A percentile compares a stretch with the other conserved stretches of the same genome.
phyloP scores from a whole-genome alignment of 148 eudicot genomes.

The Fagopyrum homotropicum region DNA sequence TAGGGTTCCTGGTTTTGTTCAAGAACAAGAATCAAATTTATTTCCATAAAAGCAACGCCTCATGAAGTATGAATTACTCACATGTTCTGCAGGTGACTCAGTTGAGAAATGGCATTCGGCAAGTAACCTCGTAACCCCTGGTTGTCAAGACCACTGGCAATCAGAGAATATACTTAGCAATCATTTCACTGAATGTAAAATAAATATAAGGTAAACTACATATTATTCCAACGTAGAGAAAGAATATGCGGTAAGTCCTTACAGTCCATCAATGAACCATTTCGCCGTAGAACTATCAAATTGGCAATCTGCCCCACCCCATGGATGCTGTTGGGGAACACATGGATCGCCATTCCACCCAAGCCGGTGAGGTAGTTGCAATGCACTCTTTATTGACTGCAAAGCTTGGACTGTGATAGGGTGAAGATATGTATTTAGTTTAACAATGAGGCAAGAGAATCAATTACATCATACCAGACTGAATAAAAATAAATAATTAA shows the following conservation, averaged over 20 bases:
- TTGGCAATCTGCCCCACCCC: conserved; percentile 94
- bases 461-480: neutral
- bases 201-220: neutral
- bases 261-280: conserved; percentile 98
- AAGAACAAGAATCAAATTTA: neutral
- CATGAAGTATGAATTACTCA: conserved; percentile 34
- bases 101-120: conserved; percentile 61
- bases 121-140: conserved; percentile 90
- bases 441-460: neutral
- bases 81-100: conserved; percentile 85
- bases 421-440: neutral
- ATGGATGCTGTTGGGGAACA: conserved; percentile 96
- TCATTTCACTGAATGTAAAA: neutral
- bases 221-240: neutral
- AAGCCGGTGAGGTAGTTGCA: conserved; percentile 90
- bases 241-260: conserved; percentile 23
- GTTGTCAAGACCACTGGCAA: conserved; percentile 75
- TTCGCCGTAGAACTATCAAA: conserved; percentile 48
- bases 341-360: conserved; percentile 99
- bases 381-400: conserved; percentile 58
- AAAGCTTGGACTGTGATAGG: conserved; percentile 56
- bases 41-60: conserved; percentile 3
- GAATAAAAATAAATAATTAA: neutral
- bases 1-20: neutral
- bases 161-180: neutral